Base-by-base conservation (phyloP, 2,329 filamentous ascomycete species). In the Dactylonectria estremocensis region DNA sequence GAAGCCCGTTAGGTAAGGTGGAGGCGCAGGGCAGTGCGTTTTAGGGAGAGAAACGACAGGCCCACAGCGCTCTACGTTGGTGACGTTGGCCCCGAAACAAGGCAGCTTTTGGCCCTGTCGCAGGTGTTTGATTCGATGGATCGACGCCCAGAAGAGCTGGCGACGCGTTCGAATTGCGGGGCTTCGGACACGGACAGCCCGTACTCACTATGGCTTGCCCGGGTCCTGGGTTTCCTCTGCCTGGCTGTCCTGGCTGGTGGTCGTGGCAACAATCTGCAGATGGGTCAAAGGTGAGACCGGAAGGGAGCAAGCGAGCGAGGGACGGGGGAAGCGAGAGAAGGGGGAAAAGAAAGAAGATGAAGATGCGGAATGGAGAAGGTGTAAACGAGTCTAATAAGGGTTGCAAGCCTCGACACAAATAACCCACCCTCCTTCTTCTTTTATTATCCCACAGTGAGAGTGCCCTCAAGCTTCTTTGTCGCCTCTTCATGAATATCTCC, bases 161-260 rank as follows among this genome's bases (percentile, higher is more conserved):
- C 63, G 55, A 73, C 69, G 72, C 62, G 70, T 70, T 62, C 57
- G 62, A 68, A 67, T 62, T 65, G 65, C 68, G 73, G 73, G 69
- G 52, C 72, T 40, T 22, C 53, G 56, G 59, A 14, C 50, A 28
- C 53, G 56, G 59, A 14, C 50, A 28, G 55, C 35, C 55, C 55
- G 61, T 54, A 56, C 16, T 33, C 33, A 60, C 61, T 69, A 69
- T 18, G 57, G 40, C 14, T 14, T 43, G 14, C 14, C 40, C n/a
- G 40, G 40, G 24, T 28, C 24, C 24, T 28, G 24, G 24, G 7
- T 28, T 28, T 28, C 24, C 24, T 28, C 7, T 28, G 7, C 24
- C 7, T 28, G 24, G 24, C 24, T 14, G 40, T 2, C 9, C 5
- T 10, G 56, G 49, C 45, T 48, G 58, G 62, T 61, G 65, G 60